Evolutionary conservation across 2,329 filamentous ascomycete genomes (phyloP).

Genomic region (Aschersonia sp.): DNA sequence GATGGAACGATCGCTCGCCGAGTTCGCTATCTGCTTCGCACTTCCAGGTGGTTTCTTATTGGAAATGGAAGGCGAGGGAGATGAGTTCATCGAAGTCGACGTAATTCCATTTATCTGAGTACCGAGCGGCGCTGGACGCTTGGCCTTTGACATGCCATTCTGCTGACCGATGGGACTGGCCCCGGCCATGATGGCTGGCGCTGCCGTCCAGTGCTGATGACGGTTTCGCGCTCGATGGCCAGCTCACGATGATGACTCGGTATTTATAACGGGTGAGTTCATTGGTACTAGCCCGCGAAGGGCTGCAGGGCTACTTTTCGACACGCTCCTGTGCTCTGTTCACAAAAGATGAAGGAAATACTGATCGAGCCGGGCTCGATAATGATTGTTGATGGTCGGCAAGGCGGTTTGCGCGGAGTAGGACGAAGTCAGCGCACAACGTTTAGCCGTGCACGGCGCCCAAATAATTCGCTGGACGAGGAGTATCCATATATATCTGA

Average conservation of each 20-base stretch:
- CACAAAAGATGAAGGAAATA: no score
- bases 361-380: no score
- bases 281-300: slow-evolving; percentile 5
- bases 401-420: no score
- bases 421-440: no score
- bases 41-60: slow-evolving; percentile 35
- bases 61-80: slow-evolving; percentile 43
- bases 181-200: slow-evolving; percentile 34
- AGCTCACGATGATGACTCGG: not conserved
- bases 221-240: slow-evolving; percentile 1
- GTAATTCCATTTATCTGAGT: slow-evolving; percentile 51
- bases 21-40: slow-evolving; percentile 23
- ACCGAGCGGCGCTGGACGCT: slow-evolving; percentile 51
- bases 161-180: slow-evolving; percentile 33
- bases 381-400: no score
- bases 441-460: no score
- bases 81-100: slow-evolving; percentile 34
- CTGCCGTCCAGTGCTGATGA: slow-evolving; percentile 3
- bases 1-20: slow-evolving; percentile 20
- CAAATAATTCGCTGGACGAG: no score
- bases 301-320: no score
- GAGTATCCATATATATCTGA: no score
- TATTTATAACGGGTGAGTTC: slow-evolving; percentile 2
- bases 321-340: no score
- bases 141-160: slow-evolving; percentile 42